These are phyloP conservation scores for Fusarium pseudograminearum DNA, from an alignment of 2,329 filamentous ascomycete species.

Conservation along the genomic window DNA sequence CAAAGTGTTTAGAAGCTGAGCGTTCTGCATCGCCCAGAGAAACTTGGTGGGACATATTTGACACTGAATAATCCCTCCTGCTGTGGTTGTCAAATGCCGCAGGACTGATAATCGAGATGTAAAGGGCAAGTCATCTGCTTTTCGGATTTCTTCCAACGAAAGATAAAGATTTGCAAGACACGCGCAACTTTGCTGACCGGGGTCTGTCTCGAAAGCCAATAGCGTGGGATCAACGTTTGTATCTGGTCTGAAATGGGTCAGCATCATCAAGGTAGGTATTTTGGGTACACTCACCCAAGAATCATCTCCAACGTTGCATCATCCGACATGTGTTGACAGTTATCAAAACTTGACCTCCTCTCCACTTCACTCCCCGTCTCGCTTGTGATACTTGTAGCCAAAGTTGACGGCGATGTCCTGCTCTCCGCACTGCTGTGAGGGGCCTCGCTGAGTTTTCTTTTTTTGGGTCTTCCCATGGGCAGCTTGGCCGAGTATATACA, in stretches of 20 bases:
- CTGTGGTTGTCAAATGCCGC: constrained; percentile 31
- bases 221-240: constrained; percentile 33
- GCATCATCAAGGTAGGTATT: constrained; percentile 6
- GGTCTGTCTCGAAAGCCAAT: constrained; percentile 13
- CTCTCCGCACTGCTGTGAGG: constrained; percentile 17
- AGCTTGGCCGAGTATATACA: constrained; percentile 44
- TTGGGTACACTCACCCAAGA: constrained; percentile 26
- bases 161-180: constrained; percentile 45
- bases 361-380: constrained; percentile 25
- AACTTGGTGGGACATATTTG: constrained; percentile 42
- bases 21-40: constrained; percentile 47
- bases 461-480: constrained; percentile 46
- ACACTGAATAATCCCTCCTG: constrained; percentile 37
- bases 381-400: constrained; percentile 13
- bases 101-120: constrained; percentile 33
- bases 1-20: constrained; percentile 44
- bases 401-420: constrained; percentile 19
- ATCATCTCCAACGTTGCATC: constrained; percentile 16
- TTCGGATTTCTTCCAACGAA: constrained; percentile 43
- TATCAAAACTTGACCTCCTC: constrained; percentile 20
- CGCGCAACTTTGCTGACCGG: constrained; percentile 36
- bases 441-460: constrained; percentile 38
- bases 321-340: constrained; percentile 25
- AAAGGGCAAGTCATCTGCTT: constrained; percentile 36
- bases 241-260: constrained; percentile 36